A percentile compares a stretch with the other conserved stretches of the same genome.
These are phyloP conservation scores for Tillandsia fasciculata DNA, from an alignment of 176 grass and related monocot genomes.

Conservation along the genomic window DNA sequence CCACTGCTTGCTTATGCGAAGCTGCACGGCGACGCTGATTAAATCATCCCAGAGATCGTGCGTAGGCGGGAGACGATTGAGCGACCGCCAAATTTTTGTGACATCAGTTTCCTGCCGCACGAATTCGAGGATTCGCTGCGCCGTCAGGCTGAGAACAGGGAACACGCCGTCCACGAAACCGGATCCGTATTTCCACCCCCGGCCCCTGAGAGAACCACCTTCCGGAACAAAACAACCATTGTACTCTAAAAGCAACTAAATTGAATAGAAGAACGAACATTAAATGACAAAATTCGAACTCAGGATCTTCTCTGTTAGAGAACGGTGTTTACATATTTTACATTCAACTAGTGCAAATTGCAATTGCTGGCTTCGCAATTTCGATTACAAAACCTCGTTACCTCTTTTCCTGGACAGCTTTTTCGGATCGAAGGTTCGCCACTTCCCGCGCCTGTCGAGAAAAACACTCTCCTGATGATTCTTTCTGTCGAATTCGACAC, in stretches of 20 bases:
- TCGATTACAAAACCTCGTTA: constrained; percentile 6
- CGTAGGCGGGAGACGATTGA: constrained; percentile 51
- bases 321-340: no score
- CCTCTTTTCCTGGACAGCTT: constrained; percentile 76
- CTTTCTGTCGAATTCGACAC: constrained; percentile 21
- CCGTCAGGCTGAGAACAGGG: constrained; percentile 75
- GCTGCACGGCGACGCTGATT: constrained; percentile 54
- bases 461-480: constrained; percentile 37
- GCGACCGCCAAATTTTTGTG: constrained; percentile 44
- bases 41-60: constrained; percentile 69
- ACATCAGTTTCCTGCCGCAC: constrained; percentile 47
- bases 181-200: constrained; percentile 83
- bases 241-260: constrained; percentile 1
- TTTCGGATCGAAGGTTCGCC: constrained; percentile 46
- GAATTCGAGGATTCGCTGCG: constrained; percentile 63
- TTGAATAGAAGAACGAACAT: not conserved
- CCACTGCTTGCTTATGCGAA: constrained; percentile 64
- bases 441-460: constrained; percentile 66
- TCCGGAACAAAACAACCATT: not conserved
- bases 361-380: not conserved
- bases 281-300: no score
- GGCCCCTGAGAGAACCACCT: constrained; percentile 68
- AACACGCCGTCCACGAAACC: constrained; percentile 86
- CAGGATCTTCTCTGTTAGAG: no score
- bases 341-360: not conserved